Evolutionary conservation across 2,329 filamentous ascomycete species (phyloP), one percentile per base, ranked within the genome.

Genomic region (Sporothrix protearum): DNA sequence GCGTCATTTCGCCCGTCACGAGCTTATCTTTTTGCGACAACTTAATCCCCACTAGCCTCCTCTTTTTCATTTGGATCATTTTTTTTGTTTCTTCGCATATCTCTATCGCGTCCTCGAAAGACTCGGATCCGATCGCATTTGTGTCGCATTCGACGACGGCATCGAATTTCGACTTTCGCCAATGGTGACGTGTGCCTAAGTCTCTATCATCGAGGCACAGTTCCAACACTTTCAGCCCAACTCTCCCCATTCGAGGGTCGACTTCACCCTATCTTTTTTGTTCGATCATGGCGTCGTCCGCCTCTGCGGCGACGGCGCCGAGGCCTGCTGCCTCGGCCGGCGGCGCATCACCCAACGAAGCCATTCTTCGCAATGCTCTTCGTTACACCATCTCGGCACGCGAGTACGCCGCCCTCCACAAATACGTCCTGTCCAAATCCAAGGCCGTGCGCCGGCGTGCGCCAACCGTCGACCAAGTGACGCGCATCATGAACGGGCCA

Each of bases 401-500:
- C 80, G 94, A 97, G 80, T 97, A 97, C 81, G 90, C 92, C 75
- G 83, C 91, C 0, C 87, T 97, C 22, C 93, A 97, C 80, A 90
- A 91, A 77, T 94, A 94, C 78, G 86, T 97, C 69, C 85, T 96
- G 68, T 93, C 92, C 73, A 89, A 91, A 63, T 91, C 92, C 59
- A 85, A 84, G 69, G 79, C 86, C 7, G 80, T 91, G 47, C 85
- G 84, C 69, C 83, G 84, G 74, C 83, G 85, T 36, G 84, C 86
- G 7, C 88, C 88, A 0, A 85, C 83, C 19, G 86, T 88, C 14
- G 84, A 83, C 59, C 82, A 83, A 47, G 86, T 90, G 51, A 85
- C 82, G 80, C 86, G 77, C 80, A 91, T 77, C 81, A 87, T 82
- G 76, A 80, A 82, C 61, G 85, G 84, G 74, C 74, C 76, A 28